These are phyloP conservation scores for Skeletonema tropicum DNA, from an alignment of 108 stramenopile species.

Conservation along the genomic window DNA sequence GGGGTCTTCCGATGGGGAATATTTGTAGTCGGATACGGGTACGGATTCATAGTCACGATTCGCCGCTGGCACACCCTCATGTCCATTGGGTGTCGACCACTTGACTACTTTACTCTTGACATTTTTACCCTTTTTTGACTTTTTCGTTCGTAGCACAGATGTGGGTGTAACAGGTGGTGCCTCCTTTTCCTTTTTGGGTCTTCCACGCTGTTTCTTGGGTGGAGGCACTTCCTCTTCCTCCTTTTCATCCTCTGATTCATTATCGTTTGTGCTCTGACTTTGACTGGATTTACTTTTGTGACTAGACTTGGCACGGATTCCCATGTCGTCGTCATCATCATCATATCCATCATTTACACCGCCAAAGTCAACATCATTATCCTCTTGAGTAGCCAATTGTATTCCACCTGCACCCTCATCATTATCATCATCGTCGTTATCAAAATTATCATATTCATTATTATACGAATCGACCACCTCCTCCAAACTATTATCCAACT, in stretches of 20 bases:
- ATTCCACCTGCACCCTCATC: constrained; percentile 24
- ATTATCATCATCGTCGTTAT: constrained; percentile 32
- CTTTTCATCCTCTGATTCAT: constrained; percentile 18
- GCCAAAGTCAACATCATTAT: constrained; percentile 11
- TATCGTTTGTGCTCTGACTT: constrained; percentile 1
- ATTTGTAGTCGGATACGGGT: constrained; percentile 68
- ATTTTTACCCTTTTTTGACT: constrained; percentile 23
- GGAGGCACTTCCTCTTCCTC: constrained; percentile 17
- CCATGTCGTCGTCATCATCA: constrained; percentile 16
- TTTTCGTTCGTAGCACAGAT: constrained; percentile 36
- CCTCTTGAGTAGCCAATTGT: constrained; percentile 31
- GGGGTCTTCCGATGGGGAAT: constrained; percentile 52
- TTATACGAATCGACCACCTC: constrained; percentile 37
- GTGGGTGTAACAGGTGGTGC: constrained; percentile 38
- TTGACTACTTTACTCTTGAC: constrained; percentile 29
- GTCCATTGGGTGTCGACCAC: constrained; percentile 46
- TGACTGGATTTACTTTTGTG: background rate
- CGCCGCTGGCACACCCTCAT: constrained; percentile 59
- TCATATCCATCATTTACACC: constrained; percentile 16
- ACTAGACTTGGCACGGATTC: background rate
- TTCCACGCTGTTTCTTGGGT: constrained; percentile 31
- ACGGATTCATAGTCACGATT: constrained; percentile 65
- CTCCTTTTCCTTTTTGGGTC: constrained; percentile 17
- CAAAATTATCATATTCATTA: constrained; percentile 40
- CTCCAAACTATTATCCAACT: constrained; percentile 45